Conservation (phyloP, 2,329 filamentous ascomycete genomes). For the Aspergillus texensis region DNA sequence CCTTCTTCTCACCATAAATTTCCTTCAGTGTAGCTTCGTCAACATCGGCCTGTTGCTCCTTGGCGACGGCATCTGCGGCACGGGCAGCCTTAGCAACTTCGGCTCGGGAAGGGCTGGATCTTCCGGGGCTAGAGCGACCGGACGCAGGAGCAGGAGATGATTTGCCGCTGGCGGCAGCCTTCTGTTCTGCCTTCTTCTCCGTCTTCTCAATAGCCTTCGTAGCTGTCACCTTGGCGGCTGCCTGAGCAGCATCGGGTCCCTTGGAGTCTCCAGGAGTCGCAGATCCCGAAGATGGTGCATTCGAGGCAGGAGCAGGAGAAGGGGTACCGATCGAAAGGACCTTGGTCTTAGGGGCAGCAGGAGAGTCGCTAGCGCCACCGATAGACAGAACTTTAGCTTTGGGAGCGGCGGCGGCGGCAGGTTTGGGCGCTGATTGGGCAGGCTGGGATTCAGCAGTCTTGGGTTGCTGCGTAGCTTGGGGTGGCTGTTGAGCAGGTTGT, state of each 20-base stretch:
- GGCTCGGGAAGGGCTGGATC: slow-evolving; percentile 71
- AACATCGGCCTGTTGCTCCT: slow-evolving; percentile 78
- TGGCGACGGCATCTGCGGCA: slow-evolving; percentile 79
- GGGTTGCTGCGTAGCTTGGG: slow-evolving; percentile 46
- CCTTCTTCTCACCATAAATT: slow-evolving; percentile 81
- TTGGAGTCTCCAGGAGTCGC: slow-evolving; percentile 54
- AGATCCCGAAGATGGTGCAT: slow-evolving; percentile 49
- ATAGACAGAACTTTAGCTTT: slow-evolving; percentile 65
- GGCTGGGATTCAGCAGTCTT: slow-evolving; percentile 45
- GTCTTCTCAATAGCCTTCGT: slow-evolving; percentile 91
- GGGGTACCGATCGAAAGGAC: slow-evolving; percentile 73
- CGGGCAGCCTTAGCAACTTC: slow-evolving; percentile 62
- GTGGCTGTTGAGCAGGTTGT: slow-evolving; percentile 33
- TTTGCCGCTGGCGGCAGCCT: slow-evolving; percentile 64
- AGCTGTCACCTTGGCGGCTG: slow-evolving; percentile 78
- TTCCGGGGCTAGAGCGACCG: slow-evolving; percentile 76
- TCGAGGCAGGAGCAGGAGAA: slow-evolving; percentile 34
- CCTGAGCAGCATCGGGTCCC: slow-evolving; percentile 59
- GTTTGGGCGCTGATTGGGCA: slow-evolving; percentile 54
- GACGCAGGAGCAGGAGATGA: slow-evolving; percentile 76
- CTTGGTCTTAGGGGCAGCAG: slow-evolving; percentile 64
- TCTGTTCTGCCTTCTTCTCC: slow-evolving; percentile 62
- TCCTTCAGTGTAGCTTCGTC: slow-evolving; percentile 86
- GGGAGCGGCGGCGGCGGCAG: slow-evolving; percentile 45
- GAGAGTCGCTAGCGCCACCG: slow-evolving; percentile 53